Percentiles rank a stretch among this genome's conserved stretches.
phyloP scores from a whole-genome alignment of 768 basidiomycete species.

The Boletus sensibilis region DNA sequence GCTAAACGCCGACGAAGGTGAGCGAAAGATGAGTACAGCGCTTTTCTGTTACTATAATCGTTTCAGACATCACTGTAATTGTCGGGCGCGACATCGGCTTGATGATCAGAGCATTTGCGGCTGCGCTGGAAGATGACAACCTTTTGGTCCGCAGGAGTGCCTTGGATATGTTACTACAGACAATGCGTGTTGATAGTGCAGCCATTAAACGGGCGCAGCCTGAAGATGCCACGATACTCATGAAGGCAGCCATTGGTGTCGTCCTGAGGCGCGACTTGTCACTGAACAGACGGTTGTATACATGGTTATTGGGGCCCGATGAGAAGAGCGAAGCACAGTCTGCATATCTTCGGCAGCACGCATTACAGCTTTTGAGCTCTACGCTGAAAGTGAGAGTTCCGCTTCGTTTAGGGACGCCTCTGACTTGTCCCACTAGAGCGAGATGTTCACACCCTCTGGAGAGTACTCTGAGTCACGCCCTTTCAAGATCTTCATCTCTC shows the following conservation, averaged over 20 bases:
- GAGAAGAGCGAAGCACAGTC: conserved; percentile 77
- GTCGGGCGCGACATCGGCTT: conserved; percentile 87
- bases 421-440: conserved; percentile 46
- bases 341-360: conserved; percentile 63
- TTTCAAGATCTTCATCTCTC: conserved; percentile 93
- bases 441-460: conserved; percentile 71
- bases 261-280: conserved; percentile 92
- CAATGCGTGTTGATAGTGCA: conserved; percentile 68
- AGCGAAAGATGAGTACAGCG: conserved; percentile 1
- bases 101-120: conserved; percentile 90
- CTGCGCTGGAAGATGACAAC: conserved; percentile 91
- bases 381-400: conserved; percentile 60
- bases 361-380: conserved; percentile 64
- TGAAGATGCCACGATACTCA: conserved; percentile 78
- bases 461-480: conserved; percentile 80
- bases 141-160: conserved; percentile 84
- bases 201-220: conserved; percentile 66
- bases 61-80: conserved; percentile 60
- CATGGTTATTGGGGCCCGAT: conserved; percentile 86
- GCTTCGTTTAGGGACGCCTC: not conserved
- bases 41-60: conserved; percentile 5
- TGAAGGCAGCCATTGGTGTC: conserved; percentile 83
- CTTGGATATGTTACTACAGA: conserved; percentile 80
- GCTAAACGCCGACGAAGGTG: conserved; percentile 70
- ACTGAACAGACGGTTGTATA: conserved; percentile 87